A percentile compares a stretch with the other conserved stretches of the same genome.
Evolutionary conservation across 345 rosid genomes (phyloP).

Genomic region (Erodium maritimum): DNA sequence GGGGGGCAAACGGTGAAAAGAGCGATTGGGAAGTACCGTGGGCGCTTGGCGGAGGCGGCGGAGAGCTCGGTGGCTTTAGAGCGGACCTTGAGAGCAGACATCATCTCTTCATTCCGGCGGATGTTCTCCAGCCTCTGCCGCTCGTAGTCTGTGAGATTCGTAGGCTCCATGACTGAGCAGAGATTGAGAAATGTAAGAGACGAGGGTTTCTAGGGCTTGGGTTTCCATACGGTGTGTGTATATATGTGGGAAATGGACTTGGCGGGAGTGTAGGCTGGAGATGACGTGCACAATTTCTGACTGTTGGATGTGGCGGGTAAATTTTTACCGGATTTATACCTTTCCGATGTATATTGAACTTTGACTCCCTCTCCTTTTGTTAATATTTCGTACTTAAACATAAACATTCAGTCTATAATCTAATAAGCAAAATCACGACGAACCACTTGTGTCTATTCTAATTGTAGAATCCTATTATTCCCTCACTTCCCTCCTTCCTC

Average conservation of each 20-base stretch:
- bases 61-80: slow-evolving; percentile 46
- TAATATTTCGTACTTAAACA: no score
- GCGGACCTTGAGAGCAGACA: slow-evolving; percentile 62
- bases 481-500: no score
- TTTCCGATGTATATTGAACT: no score
- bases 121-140: slow-evolving; percentile 66
- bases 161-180: slow-evolving; percentile 39
- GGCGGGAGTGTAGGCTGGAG: background rate
- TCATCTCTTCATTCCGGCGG: slow-evolving; percentile 54
- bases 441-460: no score
- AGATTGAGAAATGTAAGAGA: background rate
- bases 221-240: background rate
- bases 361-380: no score
- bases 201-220: background rate
- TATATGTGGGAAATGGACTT: background rate
- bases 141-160: slow-evolving; percentile 63
- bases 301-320: background rate
- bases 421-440: no score
- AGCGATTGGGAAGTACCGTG: slow-evolving; percentile 16
- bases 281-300: background rate
- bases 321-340: no score
- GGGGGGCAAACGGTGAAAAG: background rate
- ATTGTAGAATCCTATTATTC: no score
- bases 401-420: no score
- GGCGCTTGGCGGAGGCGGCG: slow-evolving; percentile 32